Conservation (phyloP, 208 protist species). For the Leptomonas seymouri region DNA sequence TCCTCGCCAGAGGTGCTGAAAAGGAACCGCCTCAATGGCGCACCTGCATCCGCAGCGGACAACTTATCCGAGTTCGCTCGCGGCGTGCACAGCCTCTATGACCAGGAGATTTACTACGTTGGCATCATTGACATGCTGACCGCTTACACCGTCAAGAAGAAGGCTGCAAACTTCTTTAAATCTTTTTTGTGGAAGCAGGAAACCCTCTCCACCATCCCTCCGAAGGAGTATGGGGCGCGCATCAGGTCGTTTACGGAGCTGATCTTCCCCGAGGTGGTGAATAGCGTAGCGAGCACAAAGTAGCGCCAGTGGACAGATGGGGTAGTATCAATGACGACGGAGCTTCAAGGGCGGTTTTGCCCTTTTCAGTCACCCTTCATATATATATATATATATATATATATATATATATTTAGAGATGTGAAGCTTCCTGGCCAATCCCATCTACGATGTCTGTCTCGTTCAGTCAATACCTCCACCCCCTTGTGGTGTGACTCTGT, state of each 20-base stretch:
- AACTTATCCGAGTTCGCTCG: conserved; percentile 43
- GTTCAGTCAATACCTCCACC: too few species aligned
- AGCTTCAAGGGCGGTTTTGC: too few species aligned
- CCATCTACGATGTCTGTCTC: too few species aligned
- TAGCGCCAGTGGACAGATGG: not conserved
- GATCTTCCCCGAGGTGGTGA: conserved; percentile 72
- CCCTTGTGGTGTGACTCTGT: too few species aligned
- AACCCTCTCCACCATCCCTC: conserved; percentile 84
- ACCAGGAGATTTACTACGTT: conserved; percentile 88
- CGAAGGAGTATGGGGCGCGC: conserved; percentile 55
- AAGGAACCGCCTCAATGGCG: not conserved
- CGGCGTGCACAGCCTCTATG: conserved; percentile 64
- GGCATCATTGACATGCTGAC: conserved; percentile 91
- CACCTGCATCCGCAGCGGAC: not conserved
- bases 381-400: too few species aligned
- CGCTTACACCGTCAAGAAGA: conserved; percentile 83
- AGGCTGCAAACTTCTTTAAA: conserved; percentile 86
- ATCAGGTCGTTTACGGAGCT: conserved; percentile 64
- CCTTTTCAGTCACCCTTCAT: too few species aligned
- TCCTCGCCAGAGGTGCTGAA: conserved; percentile 4
- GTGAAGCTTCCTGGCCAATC: too few species aligned
- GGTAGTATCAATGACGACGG: too few species aligned
- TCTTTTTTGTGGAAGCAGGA: conserved; percentile 78
- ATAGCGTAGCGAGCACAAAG: not conserved
- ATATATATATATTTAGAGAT: too few species aligned